phyloP scores from a whole-genome alignment of 768 basidiomycete species.

The Lactarius tabidus region DNA sequence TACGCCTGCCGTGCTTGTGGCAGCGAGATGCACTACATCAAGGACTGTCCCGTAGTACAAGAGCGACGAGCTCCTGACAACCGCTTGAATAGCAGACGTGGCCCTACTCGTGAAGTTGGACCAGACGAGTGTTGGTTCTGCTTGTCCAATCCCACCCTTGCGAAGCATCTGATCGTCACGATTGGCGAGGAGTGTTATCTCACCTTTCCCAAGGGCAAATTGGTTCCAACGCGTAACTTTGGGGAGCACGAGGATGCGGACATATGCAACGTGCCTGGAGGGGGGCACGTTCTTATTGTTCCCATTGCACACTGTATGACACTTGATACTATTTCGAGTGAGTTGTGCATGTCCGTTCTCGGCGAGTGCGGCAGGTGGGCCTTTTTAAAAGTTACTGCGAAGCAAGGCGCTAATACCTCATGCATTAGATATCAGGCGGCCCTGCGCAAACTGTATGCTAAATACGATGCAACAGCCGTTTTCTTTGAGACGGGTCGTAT shows the following conservation, averaged over 20 bases:
- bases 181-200: slow-evolving; percentile 94
- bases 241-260: slow-evolving; percentile 38
- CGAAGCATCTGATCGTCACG: slow-evolving; percentile 92
- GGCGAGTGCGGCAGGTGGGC: slow-evolving; percentile 74
- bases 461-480: slow-evolving; percentile 63
- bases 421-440: slow-evolving; percentile 68
- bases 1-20: slow-evolving; percentile 93
- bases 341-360: slow-evolving; percentile 68
- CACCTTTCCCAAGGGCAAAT: slow-evolving; percentile 94
- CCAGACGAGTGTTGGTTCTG: slow-evolving; percentile 99
- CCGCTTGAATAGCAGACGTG: slow-evolving; percentile 40
- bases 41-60: slow-evolving; percentile 78
- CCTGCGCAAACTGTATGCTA: slow-evolving; percentile 65
- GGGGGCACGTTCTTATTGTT: slow-evolving; percentile 92
- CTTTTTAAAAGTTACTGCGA: not conserved
- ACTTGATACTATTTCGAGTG: slow-evolving; percentile 72
- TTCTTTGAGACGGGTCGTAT: slow-evolving; percentile 86
- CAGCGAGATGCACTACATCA: slow-evolving; percentile 78
- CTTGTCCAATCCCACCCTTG: slow-evolving; percentile 86
- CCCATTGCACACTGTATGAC: slow-evolving; percentile 94
- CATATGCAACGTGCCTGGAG: slow-evolving; percentile 69
- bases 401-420: not conserved
- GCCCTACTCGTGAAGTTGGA: slow-evolving; percentile 71
- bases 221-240: slow-evolving; percentile 72
- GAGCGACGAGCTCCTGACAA: slow-evolving; percentile 41